Evolutionary conservation across 2,329 filamentous ascomycete species (phyloP).

Genomic region (Pseudogymnoascus sp.): DNA sequence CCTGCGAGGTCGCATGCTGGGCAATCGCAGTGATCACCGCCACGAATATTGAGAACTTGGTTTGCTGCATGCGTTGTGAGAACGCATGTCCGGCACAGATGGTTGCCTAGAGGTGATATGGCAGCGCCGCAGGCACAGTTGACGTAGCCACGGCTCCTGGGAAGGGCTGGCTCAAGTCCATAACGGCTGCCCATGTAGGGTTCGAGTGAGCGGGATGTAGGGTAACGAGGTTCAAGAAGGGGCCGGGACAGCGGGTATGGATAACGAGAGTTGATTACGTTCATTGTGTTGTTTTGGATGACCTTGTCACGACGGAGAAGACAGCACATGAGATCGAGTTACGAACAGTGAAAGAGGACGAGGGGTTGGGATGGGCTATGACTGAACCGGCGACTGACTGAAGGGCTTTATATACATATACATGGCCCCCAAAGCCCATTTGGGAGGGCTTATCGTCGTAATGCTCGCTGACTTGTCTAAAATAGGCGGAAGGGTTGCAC

Average conservation of each 20-base stretch:
- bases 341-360: background rate
- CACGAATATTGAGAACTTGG: slow-evolving; percentile 6
- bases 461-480: slow-evolving; percentile 1
- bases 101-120: slow-evolving; percentile 1
- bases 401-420: slow-evolving; percentile 5
- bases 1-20: background rate
- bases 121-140: slow-evolving; percentile 3
- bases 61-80: slow-evolving; percentile 10
- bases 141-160: slow-evolving; percentile 1
- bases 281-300: slow-evolving; percentile 9
- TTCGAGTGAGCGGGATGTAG: slow-evolving; percentile 3
- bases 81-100: slow-evolving; percentile 5
- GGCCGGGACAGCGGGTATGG: background rate
- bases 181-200: background rate
- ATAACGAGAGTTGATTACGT: slow-evolving; percentile 7
- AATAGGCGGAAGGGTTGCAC: slow-evolving; percentile 7
- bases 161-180: background rate
- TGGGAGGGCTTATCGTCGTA: slow-evolving; percentile 1
- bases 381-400: background rate
- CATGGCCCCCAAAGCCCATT: background rate
- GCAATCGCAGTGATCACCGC: slow-evolving; percentile 10
- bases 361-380: background rate
- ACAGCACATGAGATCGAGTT: slow-evolving; percentile 2
- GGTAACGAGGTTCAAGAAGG: slow-evolving; percentile 1
- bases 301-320: background rate